Evolutionary conservation across 352 stramenopile genomes (phyloP).

Genomic region (Phytophthora gonapodyides): DNA sequence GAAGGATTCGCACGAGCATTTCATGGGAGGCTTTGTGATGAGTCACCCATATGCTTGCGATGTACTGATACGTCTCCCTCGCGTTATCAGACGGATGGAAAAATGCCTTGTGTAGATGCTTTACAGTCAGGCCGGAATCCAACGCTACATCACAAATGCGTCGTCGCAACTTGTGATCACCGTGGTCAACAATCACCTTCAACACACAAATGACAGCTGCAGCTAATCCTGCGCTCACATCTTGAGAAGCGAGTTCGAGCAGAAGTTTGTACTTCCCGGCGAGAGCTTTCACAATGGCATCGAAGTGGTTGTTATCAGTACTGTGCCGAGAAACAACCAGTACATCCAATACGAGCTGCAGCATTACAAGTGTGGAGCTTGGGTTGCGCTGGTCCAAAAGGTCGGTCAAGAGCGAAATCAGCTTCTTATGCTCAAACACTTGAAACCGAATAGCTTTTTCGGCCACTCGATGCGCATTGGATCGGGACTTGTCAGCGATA

Average conservation of each 20-base stretch:
- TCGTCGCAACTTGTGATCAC: conserved; percentile 57
- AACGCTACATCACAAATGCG: conserved; percentile 78
- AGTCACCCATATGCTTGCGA: conserved; percentile 76
- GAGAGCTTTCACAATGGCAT: conserved; percentile 69
- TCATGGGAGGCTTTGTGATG: conserved; percentile 79
- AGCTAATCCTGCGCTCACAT: conserved; percentile 56
- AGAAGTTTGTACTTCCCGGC: conserved; percentile 53
- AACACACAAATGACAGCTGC: conserved; percentile 64
- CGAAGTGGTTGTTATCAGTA: conserved; percentile 82
- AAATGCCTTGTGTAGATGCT: conserved; percentile 67
- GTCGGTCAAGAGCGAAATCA: conserved; percentile 59
- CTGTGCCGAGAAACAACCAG: conserved; percentile 58
- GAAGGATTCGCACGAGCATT: conserved; percentile 64
- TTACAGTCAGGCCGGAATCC: conserved; percentile 60
- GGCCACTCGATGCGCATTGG: conserved; percentile 40
- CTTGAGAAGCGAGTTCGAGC: conserved; percentile 54
- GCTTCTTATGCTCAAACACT: conserved; percentile 69
- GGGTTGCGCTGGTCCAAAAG: conserved; percentile 55
- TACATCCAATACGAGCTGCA: conserved; percentile 72
- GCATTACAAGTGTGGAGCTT: conserved; percentile 54
- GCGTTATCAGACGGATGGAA: conserved; percentile 63
- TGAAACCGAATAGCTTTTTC: conserved; percentile 64
- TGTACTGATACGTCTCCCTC: conserved; percentile 74
- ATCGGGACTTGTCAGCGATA: conserved; percentile 50
- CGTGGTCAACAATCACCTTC: conserved; percentile 74